Base-by-base conservation (phyloP, 1,284 basidiomycete species). In the Ustilago curta region DNA sequence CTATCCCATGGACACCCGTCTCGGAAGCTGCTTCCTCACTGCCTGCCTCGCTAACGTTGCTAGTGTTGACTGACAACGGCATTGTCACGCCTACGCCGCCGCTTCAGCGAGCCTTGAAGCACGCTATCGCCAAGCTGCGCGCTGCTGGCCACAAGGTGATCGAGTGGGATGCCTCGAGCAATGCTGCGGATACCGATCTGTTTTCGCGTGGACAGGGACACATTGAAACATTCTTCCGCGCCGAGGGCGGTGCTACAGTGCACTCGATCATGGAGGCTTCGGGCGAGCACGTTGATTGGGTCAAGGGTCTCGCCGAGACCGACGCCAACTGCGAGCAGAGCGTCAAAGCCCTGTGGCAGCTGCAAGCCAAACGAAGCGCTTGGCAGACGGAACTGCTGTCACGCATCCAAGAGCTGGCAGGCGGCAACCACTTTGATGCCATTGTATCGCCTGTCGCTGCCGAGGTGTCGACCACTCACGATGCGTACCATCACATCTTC, bases 21-120 rank as follows among this genome's bases (percentile, higher is more conserved):
- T 40, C 45, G 4, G 9, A 21, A 5, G 31, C 42, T 12, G 42
- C 40, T 3, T 31, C 40, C 0, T 44, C 42, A n/a, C 52, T 74
- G 40, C 63, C 62, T 8, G 6, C 11, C 5, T 47, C 50, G 27
- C 85, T 92, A 11, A 89, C 89, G 63, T 90, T 91, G 70, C 90
- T 87, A 1, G 86, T 92, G 57, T 85, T 91, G 70, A 89, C 88
- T 88, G 87, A 92, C 75, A 88, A 91, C 78, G 91, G 89, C 1
- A 66, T 88, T 12, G 85, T 89, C 11, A 81, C 86, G n/a, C 92
- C 93, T 2, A 89, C 91, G 63, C 92, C 93, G 0, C 91, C 93
- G 0, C 85, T 93, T 19, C 85, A 81, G 18, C 87, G 92, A 37
- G 92, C 90, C 0, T 85, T 94, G 43, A 86, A 89, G 71, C 87